phyloP scores from a whole-genome alignment of 2,329 filamentous ascomycete genomes.

The Ceratocystiopsis brevicomis region DNA sequence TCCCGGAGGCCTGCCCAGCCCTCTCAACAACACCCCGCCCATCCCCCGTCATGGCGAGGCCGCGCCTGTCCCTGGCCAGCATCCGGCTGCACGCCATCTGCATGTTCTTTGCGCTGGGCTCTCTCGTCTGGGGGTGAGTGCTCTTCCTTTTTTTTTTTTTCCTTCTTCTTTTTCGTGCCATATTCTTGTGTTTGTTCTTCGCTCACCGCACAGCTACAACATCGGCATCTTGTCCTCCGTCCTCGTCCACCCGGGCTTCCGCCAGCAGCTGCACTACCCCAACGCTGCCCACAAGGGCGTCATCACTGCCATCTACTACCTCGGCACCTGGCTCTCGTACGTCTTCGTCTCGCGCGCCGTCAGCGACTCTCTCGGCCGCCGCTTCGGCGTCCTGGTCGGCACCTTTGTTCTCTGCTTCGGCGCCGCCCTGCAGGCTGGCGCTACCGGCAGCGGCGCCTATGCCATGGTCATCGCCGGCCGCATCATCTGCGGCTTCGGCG shows the following conservation, averaged over 20 bases:
- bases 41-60: not conserved
- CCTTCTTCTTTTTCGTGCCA: too few species aligned
- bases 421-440: constrained; percentile 26
- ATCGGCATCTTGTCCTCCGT: constrained; percentile 37
- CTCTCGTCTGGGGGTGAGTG: constrained; percentile 35
- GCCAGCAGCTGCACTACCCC: constrained; percentile 24
- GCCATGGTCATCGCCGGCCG: constrained; percentile 31
- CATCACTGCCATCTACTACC: constrained; percentile 38
- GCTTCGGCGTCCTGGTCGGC: constrained; percentile 29
- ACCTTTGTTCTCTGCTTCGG: constrained; percentile 28
- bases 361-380: constrained; percentile 31
- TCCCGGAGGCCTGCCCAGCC: too few species aligned
- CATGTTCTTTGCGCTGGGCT: constrained; percentile 34
- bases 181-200: too few species aligned
- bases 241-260: constrained; percentile 35
- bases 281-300: constrained; percentile 27
- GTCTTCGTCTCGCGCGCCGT: constrained; percentile 32
- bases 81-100: constrained; percentile 27
- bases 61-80: constrained; percentile 17
- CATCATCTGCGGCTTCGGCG: constrained; percentile 31
- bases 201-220: constrained; percentile 25
- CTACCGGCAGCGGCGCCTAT: constrained; percentile 21
- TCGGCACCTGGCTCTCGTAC: constrained; percentile 36
- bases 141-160: not conserved
- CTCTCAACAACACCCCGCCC: too few species aligned